Evolutionary conservation across 345 rosid species (phyloP).

Genomic region (Sapria himalayana): DNA sequence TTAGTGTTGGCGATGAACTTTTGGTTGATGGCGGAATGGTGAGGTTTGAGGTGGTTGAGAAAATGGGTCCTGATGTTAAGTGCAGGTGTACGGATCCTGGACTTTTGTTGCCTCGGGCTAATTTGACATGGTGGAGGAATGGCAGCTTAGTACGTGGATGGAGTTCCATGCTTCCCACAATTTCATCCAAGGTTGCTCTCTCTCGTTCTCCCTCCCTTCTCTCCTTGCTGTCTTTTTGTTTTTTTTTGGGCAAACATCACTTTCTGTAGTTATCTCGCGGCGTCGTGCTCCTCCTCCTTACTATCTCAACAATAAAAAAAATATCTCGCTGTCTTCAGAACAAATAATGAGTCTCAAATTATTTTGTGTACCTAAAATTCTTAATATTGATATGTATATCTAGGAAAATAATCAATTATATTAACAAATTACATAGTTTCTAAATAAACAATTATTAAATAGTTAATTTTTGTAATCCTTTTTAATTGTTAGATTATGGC

Average conservation of each 20-base stretch:
- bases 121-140: constrained; percentile 95
- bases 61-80: constrained; percentile 93
- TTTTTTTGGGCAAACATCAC: not conserved
- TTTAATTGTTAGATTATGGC: too few species aligned
- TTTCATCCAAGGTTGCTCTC: constrained; percentile 64
- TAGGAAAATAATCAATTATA: too few species aligned
- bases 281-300: too few species aligned
- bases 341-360: too few species aligned
- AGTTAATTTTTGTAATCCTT: too few species aligned
- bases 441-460: too few species aligned
- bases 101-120: constrained; percentile 85
- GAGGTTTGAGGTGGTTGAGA: constrained; percentile 91
- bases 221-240: not conserved
- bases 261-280: too few species aligned
- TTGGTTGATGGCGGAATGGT: constrained; percentile 99
- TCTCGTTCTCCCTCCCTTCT: not conserved
- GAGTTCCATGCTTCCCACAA: constrained; percentile 98
- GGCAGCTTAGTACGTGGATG: constrained; percentile 95
- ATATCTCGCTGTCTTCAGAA: too few species aligned
- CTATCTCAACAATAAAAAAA: too few species aligned
- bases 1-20: constrained; percentile 81
- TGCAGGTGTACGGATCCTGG: constrained; percentile 92
- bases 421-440: too few species aligned
- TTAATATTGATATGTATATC: too few species aligned
- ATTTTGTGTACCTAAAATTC: too few species aligned